These are phyloP conservation scores for Xeromyces bisporus DNA, from an alignment of 495 filamentous ascomycete species.

Conservation along the genomic window DNA sequence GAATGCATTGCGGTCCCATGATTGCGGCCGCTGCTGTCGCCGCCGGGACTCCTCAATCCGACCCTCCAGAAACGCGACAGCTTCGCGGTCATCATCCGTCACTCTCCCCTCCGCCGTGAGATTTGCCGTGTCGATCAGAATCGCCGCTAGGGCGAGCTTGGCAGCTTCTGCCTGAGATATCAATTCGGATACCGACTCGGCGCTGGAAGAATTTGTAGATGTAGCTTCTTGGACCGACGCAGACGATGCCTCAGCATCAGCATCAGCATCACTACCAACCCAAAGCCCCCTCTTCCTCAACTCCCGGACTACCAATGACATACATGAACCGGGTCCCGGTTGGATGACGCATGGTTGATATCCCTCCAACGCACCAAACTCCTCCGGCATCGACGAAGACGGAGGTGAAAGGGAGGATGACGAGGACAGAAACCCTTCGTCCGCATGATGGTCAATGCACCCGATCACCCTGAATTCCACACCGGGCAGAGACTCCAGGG, in stretches of 20 bases:
- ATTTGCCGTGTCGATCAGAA: constrained; percentile 75
- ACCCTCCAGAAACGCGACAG: constrained; percentile 46
- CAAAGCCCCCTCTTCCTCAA: constrained; percentile 35
- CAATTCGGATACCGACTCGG: constrained; percentile 1
- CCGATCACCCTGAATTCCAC: constrained; percentile 40
- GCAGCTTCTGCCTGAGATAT: constrained; percentile 41
- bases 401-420: constrained; percentile 29
- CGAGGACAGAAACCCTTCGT: constrained; percentile 49
- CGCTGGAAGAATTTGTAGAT: neutral
- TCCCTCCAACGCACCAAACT: too few species aligned
- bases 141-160: constrained; percentile 57
- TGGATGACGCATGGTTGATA: constrained; percentile 47
- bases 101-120: constrained; percentile 53
- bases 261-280: constrained; percentile 13
- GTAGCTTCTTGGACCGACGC: neutral
- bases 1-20: constrained; percentile 41
- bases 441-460: constrained; percentile 86
- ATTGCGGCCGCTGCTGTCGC: constrained; percentile 7
- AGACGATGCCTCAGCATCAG: neutral
- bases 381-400: constrained; percentile 2
- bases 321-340: constrained; percentile 57
- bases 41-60: constrained; percentile 21
- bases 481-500: constrained; percentile 13
- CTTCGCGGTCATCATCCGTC: constrained; percentile 47
- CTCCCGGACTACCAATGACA: constrained; percentile 54